Percentiles rank a stretch among this genome's conserved stretches.
Conservation (phyloP, 331 rosid species). For the Pyrus hybrid region DNA sequence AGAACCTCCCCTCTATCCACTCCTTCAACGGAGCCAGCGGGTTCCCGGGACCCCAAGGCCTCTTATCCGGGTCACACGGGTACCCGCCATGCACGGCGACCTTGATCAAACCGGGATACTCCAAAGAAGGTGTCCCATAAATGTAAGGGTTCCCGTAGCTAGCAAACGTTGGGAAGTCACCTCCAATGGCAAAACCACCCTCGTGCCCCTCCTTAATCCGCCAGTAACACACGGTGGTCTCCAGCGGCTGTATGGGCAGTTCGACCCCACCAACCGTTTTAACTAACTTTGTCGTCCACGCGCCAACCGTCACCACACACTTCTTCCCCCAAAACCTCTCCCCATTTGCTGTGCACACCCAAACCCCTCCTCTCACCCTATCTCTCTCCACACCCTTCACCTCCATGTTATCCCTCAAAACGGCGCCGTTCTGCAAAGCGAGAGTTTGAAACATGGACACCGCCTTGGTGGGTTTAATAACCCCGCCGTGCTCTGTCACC, state of each 20-base stretch:
- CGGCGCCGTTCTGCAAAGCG: conserved; percentile 52
- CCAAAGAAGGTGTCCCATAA: conserved; percentile 82
- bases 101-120: conserved; percentile 82
- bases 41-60: conserved; percentile 57
- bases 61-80: conserved; percentile 63
- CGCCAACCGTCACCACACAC: conserved; percentile 76
- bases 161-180: conserved; percentile 68
- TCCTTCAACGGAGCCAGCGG: conserved; percentile 33
- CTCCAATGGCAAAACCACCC: conserved; percentile 30
- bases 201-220: conserved; percentile 59
- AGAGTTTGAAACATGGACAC: conserved; percentile 72
- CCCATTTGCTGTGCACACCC: conserved; percentile 35
- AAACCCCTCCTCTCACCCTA: conserved; percentile 18
- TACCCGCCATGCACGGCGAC: conserved; percentile 56
- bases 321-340: conserved; percentile 45
- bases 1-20: conserved; percentile 46
- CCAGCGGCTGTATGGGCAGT: conserved; percentile 56
- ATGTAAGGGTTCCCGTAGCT: conserved; percentile 30
- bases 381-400: conserved; percentile 40
- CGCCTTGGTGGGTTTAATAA: conserved; percentile 80
- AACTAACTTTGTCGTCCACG: conserved; percentile 61
- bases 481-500: conserved; percentile 45
- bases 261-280: conserved; percentile 53
- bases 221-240: conserved; percentile 61
- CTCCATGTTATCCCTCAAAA: conserved; percentile 46